Evolutionary conservation across 768 basidiomycete species (phyloP).

Genomic region (Fomitopsis pulvina): DNA sequence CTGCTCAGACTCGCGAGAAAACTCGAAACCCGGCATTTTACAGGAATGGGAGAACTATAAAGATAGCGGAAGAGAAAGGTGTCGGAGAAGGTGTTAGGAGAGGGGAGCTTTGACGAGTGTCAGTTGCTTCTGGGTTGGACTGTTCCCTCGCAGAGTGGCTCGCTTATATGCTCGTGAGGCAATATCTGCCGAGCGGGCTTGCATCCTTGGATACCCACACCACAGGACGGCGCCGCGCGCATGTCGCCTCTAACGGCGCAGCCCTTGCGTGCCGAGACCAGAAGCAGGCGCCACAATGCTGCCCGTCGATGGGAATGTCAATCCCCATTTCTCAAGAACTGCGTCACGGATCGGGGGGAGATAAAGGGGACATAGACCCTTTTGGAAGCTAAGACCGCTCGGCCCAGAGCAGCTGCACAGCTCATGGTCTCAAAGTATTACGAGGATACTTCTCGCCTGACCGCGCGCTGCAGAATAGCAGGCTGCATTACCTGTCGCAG

Average conservation of each 20-base stretch:
- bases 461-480: not conserved
- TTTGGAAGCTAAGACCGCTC: not conserved
- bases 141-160: not conserved
- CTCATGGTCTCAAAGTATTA: not conserved
- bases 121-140: not conserved
- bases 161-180: not conserved
- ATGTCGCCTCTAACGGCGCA: conserved; percentile 2
- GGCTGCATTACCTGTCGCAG: not conserved
- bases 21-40: conserved; percentile 24
- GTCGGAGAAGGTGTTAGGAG: not conserved
- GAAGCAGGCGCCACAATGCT: not conserved
- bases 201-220: not conserved
- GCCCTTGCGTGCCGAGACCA: not conserved
- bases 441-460: not conserved
- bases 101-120: not conserved
- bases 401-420: not conserved
- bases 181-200: not conserved
- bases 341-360: not conserved
- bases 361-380: not conserved
- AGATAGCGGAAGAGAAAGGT: conserved; percentile 3
- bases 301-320: not conserved
- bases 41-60: conserved; percentile 1
- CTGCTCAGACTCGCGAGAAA: conserved; percentile 17
- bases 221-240: not conserved
- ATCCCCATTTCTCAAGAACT: not conserved